These are phyloP conservation scores for Stramenopiles sp. DNA, from an alignment of 352 stramenopile species.

Conservation along the genomic window DNA sequence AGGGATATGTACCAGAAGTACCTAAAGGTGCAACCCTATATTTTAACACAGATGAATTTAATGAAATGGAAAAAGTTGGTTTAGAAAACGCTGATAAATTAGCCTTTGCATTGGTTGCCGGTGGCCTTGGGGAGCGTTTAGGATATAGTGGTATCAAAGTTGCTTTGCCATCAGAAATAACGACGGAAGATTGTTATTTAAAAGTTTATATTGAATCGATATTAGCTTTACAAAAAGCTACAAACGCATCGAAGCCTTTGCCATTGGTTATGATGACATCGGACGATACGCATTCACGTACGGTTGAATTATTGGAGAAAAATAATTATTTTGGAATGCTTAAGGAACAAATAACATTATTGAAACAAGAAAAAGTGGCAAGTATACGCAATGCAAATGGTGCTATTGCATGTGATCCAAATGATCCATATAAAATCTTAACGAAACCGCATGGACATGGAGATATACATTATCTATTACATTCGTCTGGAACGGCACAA, in stretches of 20 bases:
- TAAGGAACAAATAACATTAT: conserved; percentile 65
- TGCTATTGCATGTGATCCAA: conserved; percentile 41
- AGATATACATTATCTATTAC: conserved; percentile 84
- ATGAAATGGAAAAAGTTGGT: conserved; percentile 31
- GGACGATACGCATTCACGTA: conserved; percentile 76
- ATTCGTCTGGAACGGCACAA: conserved; percentile 38
- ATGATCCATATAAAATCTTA: conserved; percentile 28
- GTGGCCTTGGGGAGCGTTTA: conserved; percentile 83
- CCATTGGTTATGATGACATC: conserved; percentile 94
- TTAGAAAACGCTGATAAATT: conserved; percentile 41
- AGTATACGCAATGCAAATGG: conserved; percentile 52
- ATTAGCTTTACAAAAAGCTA: conserved; percentile 49
- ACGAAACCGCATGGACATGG: conserved; percentile 96
- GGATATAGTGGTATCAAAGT: conserved; percentile 91
- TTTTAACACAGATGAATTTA: conserved; percentile 26
- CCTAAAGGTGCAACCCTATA: conserved; percentile 19
- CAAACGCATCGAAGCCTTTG: conserved; percentile 27
- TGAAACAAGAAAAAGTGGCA: conserved; percentile 92
- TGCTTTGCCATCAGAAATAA: conserved; percentile 72
- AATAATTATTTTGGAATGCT: conserved; percentile 83
- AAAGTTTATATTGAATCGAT: conserved; percentile 79
- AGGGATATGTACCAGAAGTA: conserved; percentile 5
- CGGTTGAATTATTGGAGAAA: conserved; percentile 52
- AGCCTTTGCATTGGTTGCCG: conserved; percentile 87
- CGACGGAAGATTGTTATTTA: conserved; percentile 68